Conservation (phyloP, 768 basidiomycete genomes). For the Imleria badia region DNA sequence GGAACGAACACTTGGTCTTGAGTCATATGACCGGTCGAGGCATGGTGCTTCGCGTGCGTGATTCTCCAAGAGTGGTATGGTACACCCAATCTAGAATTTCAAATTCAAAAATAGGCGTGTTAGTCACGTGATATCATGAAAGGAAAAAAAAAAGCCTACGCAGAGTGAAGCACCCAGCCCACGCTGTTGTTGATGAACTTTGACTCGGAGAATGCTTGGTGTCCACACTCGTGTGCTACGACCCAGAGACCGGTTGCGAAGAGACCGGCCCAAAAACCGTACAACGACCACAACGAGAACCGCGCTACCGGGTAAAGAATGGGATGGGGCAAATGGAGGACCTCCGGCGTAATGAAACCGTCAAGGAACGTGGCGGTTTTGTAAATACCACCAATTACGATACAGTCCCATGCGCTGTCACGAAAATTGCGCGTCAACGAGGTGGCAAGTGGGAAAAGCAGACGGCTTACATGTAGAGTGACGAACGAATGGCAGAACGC, state of each 20-base stretch:
- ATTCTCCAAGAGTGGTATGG: conserved; percentile 98
- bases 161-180: conserved; percentile 91
- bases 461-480: conserved; percentile 66
- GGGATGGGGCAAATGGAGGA: conserved; percentile 57
- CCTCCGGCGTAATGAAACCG: conserved; percentile 54
- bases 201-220: conserved; percentile 93
- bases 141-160: conserved; percentile 45
- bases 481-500: conserved; percentile 81
- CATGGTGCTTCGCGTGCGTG: conserved; percentile 93
- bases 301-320: conserved; percentile 60
- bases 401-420: conserved; percentile 68
- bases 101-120: conserved; percentile 6
- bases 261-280: conserved; percentile 80
- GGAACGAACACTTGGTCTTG: conserved; percentile 97
- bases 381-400: conserved; percentile 67
- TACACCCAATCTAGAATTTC: conserved; percentile 70
- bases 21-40: conserved; percentile 88
- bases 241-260: conserved; percentile 95
- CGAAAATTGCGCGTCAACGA: conserved; percentile 11
- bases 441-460: neutral
- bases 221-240: conserved; percentile 92
- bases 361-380: conserved; percentile 67
- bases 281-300: conserved; percentile 74
- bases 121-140: conserved; percentile 22
- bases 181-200: conserved; percentile 90